A percentile compares a stretch with the other conserved stretches of the same genome.
Evolutionary conservation across 495 filamentous ascomycete species (phyloP).

Genomic region (Hypoxylon subgilvum): DNA sequence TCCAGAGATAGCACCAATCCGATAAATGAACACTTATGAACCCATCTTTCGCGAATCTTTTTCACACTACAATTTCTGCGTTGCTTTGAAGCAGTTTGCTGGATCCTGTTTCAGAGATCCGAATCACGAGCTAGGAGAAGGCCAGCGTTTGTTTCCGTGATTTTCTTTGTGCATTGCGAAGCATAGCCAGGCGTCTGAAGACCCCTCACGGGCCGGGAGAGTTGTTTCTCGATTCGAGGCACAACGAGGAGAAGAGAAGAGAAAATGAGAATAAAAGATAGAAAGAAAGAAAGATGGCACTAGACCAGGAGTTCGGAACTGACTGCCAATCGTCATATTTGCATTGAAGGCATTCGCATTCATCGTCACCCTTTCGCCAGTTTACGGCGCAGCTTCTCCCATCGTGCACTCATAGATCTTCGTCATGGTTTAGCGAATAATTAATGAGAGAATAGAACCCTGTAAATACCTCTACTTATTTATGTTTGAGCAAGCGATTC

Average conservation of each 20-base stretch:
- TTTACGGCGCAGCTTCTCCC: too few species aligned
- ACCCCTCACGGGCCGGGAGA: conserved; percentile 26
- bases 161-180: conserved; percentile 28
- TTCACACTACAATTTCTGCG: conserved; percentile 16
- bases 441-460: conserved; percentile 12
- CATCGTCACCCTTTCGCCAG: neutral
- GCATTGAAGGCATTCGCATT: conserved; percentile 10
- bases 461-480: neutral
- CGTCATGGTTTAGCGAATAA: conserved; percentile 4
- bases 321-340: neutral
- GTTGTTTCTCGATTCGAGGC: neutral
- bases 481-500: neutral
- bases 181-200: conserved; percentile 32
- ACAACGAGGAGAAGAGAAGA: too few species aligned
- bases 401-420: conserved; percentile 30
- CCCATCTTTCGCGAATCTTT: conserved; percentile 24
- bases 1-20: neutral
- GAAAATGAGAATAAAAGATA: conserved; percentile 11
- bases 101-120: conserved; percentile 1
- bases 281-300: conserved; percentile 1
- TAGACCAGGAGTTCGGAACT: conserved; percentile 26
- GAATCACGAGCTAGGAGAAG: conserved; percentile 2
- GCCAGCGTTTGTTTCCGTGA: too few species aligned
- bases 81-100: neutral
- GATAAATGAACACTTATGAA: neutral